Conservation (phyloP, 176 grass and related monocot species). For the Zoysia pacifica region DNA sequence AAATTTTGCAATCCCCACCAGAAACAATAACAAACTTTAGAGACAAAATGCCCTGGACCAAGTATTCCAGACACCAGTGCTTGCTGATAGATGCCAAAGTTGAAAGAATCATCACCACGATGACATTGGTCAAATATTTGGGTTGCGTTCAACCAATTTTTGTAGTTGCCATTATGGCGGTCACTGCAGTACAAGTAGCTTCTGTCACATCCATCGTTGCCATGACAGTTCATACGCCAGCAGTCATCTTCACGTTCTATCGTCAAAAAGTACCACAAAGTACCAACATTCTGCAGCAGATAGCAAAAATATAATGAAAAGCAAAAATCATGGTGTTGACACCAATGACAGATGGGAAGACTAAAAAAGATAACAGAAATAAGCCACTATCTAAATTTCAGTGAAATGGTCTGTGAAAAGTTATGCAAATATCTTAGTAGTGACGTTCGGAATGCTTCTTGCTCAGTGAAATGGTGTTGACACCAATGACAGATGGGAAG, state of each 20-base stretch:
- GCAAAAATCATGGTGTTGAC: not conserved
- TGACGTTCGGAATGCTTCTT: not conserved
- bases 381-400: too few relatives aligned
- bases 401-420: not conserved
- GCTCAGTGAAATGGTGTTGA: not conserved
- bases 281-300: slow-evolving; percentile 79
- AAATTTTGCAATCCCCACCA: slow-evolving; percentile 96
- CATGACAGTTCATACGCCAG: slow-evolving; percentile 57
- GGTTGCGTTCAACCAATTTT: slow-evolving; percentile 35
- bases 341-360: too few relatives aligned
- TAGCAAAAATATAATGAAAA: slow-evolving; percentile 6
- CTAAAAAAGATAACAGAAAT: too few relatives aligned
- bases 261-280: slow-evolving; percentile 86
- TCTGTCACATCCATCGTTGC: not conserved
- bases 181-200: slow-evolving; percentile 68
- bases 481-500: not conserved
- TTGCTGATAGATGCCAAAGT: slow-evolving; percentile 76
- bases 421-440: not conserved
- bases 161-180: slow-evolving; percentile 29
- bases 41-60: slow-evolving; percentile 63
- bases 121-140: slow-evolving; percentile 38
- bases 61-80: slow-evolving; percentile 59
- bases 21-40: slow-evolving; percentile 85
- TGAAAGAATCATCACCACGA: slow-evolving; percentile 10
- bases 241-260: slow-evolving; percentile 67